phyloP scores from a whole-genome alignment of 75 land plant genomes.

The Azolla pinnata region DNA sequence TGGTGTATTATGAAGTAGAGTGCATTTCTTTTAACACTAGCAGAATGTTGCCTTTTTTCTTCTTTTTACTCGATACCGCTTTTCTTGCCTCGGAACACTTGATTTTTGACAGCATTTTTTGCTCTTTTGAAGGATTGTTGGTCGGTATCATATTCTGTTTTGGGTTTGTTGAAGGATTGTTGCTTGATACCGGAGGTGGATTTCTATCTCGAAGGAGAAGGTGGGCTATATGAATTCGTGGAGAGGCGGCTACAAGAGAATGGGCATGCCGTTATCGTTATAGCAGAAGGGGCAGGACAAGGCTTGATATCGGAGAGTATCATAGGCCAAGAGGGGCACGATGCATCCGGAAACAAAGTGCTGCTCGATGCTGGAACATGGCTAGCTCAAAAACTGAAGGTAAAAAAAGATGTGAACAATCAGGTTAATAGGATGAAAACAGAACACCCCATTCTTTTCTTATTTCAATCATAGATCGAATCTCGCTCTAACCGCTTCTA shows the following conservation, averaged over 20 bases:
- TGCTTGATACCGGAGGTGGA: conserved; percentile 90
- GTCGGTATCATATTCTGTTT: too few species aligned
- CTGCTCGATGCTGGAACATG: conserved; percentile 69
- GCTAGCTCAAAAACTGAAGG: conserved; percentile 64
- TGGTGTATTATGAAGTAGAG: neutral
- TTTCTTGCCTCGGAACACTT: too few species aligned
- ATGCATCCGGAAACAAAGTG: conserved; percentile 75
- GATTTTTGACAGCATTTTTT: too few species aligned
- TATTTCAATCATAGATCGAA: neutral
- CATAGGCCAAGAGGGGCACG: conserved; percentile 27
- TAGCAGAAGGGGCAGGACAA: conserved; percentile 91
- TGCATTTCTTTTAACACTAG: neutral
- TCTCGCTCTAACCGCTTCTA: too few species aligned
- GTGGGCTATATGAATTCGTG: conserved; percentile 67
- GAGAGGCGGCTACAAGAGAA: conserved; percentile 56
- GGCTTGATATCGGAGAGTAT: conserved; percentile 54
- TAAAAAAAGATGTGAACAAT: conserved; percentile 4
- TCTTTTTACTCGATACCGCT: neutral
- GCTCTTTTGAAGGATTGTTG: too few species aligned
- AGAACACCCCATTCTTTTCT: neutral
- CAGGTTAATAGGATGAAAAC: neutral
- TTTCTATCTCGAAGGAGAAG: conserved; percentile 68
- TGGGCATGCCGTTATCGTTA: conserved; percentile 78
- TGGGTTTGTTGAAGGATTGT: conserved; percentile 54
- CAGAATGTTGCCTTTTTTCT: neutral